Evolutionary conservation across 2,329 filamentous ascomycete genomes (phyloP), one percentile per base, ranked within the genome.

Genomic region (Graphilbum fragrans): DNA sequence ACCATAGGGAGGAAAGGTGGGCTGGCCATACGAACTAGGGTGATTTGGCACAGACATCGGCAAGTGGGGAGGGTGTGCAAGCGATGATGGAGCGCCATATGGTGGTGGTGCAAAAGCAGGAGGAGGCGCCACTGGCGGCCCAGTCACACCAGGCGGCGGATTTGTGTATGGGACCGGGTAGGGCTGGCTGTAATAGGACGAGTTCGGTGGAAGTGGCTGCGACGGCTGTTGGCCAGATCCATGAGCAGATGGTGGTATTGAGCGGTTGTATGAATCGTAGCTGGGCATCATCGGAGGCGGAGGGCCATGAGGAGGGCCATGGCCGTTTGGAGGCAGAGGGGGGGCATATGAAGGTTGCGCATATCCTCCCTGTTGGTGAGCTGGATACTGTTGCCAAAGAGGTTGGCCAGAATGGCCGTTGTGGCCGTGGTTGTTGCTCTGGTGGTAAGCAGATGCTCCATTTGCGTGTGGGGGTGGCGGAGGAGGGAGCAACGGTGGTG

Each of bases 111-210:
- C 32, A 27, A 48, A 48, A 3, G 47, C 47, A 2, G 48, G 38
- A 9, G 49, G 52, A 18, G 47, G 41, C n/a, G 38, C 40, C 9
- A 33, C 35, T 3, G 45, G 43, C 2, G 50, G 48, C 4, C 53
- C 54, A 29, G 52, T 55, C 11, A 45, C 37, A 19, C 41, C 41
- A 0, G 50, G 43, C 12, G 52, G 49, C 9, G 47, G 51, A n/a
- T n/a, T 20, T 2, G 39, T 12, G 19, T 45, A 41, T 3, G 45
- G 47, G 2, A 41, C 38, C 14, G 39, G 38, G 20, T 45, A 46
- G 11, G 47, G 43, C 33, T 41, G 47, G 38, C 43, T 41, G 35
- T 46, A 47, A 34, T 46, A 49, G 7, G 42, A 23, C 2, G 35
- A 33, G 18, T 42, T 20, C 1, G 42, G 20, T 10, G 42, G 39